Base-by-base conservation (phyloP, 306 rosid species). In the Calophaca sinica region DNA sequence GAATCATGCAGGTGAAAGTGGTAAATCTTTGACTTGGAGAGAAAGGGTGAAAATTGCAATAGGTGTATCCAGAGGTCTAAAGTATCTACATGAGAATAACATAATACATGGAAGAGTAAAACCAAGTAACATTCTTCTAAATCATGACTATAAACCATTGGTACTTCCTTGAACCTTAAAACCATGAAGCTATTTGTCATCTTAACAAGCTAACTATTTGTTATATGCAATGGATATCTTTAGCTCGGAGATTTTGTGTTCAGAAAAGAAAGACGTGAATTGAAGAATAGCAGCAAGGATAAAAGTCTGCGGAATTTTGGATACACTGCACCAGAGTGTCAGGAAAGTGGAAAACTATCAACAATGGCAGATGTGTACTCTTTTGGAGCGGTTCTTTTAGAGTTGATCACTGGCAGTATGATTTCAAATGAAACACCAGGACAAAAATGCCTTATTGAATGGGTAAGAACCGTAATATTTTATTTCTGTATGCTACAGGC, bases 101-200 rank as follows among this genome's bases (percentile, higher is more conserved):
- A 87, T 90, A 64, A 81, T 86, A 79, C 98, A 93, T 76, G 89
- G 94, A 86, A 88, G 82, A 58, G 78, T 93, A 67, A 90, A 89
- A 68, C 92, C 98, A 44, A 90, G 87, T 62, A 93, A 90, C 87
- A 87, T 93, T 81, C 89, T 93, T 46, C 82, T 93, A 64, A 87
- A 89, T 57, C 96, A 88, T 58, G 96, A 93, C 64, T 70, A 77
- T 13, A 86, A 86, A 74, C 74, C 94, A 20, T 72, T 85, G 94
- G 98, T 90, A 85, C 72, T 68, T 51, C 49, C 63, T 63, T 69
- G 36, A 78, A 63, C 72, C 76, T 77, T 57, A 29, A 61, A 13
- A 55, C 54, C 9, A 13, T 5, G 12, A 15, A 36, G 64, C 66
- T 53, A 46, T 53, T 46, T 57, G 38, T 41, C 36, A 45, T 45